Evolutionary conservation across 441 rosid species (phyloP), one percentile per base, ranked within the genome.

Genomic region (Pelargonium australe): DNA sequence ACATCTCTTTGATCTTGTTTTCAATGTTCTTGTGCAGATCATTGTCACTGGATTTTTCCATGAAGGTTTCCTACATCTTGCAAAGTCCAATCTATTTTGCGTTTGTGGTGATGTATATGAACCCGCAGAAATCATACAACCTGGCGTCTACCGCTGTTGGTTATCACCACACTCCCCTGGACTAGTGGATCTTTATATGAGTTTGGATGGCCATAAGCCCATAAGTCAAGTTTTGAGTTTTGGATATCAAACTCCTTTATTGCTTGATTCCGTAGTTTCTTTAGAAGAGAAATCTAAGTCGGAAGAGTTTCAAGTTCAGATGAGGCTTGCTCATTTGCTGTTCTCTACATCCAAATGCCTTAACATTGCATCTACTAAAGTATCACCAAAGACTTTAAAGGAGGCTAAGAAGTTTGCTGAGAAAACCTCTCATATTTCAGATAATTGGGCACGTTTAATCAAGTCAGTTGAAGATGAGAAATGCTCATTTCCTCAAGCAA

Each of bases 131-230:
- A 67, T 81, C 82, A 80, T 95, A 68, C 98, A 92, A 79, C 67
- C 64, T 75, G 99, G 99, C 70, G 98, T 90, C 20, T 95, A 95
- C 73, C 90, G 96, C 74, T 92, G 97, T 80, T 81, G 82, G 34
- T 40, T 92, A 72, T 77, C 89, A 5, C 89, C 89, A 51, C 93
- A 86, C 66, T 78, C 89, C 67, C 87, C 96, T 71, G 99, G 96
- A 67, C 23, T 84, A 5, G 89, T 85, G 63, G 84, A 80, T 78
- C 77, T 95, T 10, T 90, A 75, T 83, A 74, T 90, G 77, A 92
- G 97, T 80, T 77, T 80, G 45, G 99, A 95, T 78, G 95, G 93
- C 28, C 85, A 79, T 76, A 84, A 81, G 58, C 92, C 98, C 7
- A 83, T 90, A 78, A 95, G 99, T 79, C 93, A 89, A 78, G 73